Percentiles rank a stretch among this genome's conserved stretches.
Evolutionary conservation across 148 eudicot genomes (phyloP).

Genomic region (Polygonum aviculare): DNA sequence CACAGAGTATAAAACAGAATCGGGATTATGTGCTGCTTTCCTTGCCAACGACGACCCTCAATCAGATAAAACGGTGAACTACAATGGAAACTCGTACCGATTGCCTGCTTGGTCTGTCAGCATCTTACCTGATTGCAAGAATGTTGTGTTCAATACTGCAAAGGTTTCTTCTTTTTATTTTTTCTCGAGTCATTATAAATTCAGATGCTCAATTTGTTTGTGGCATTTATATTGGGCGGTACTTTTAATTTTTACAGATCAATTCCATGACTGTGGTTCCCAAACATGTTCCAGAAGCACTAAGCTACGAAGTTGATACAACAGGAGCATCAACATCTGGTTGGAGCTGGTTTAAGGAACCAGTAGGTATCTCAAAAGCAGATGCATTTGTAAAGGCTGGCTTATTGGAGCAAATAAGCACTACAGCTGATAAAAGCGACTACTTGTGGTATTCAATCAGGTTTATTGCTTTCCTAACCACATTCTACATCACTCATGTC

Average conservation of each 20-base stretch:
- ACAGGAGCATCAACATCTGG: constrained; percentile 41
- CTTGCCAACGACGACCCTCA: constrained; percentile 63
- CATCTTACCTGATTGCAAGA: constrained; percentile 99
- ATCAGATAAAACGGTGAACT: constrained; percentile 63
- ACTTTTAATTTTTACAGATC: constrained; percentile 33
- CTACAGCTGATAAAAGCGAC: constrained; percentile 88
- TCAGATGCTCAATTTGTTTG: background rate
- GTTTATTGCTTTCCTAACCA: constrained; percentile 19
- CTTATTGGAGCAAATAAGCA: constrained; percentile 77
- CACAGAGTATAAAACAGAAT: constrained; percentile 56
- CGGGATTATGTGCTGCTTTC: constrained; percentile 79
- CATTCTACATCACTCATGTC: background rate
- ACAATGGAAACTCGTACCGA: constrained; percentile 66
- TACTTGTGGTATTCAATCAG: constrained; percentile 92
- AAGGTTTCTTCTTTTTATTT: constrained; percentile 37
- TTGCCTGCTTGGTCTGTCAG: constrained; percentile 98
- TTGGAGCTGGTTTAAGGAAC: constrained; percentile 83
- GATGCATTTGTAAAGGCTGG: constrained; percentile 50
- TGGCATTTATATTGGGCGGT: no score
- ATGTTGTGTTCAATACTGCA: constrained; percentile 80
- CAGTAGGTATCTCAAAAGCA: constrained; percentile 70
- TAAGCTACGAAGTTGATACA: constrained; percentile 29
- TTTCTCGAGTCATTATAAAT: background rate
- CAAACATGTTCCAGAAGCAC: constrained; percentile 33
- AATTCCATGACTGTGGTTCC: constrained; percentile 55